Base-by-base conservation (phyloP, 768 basidiomycete species). In the Suillus fuscotomentosus region DNA sequence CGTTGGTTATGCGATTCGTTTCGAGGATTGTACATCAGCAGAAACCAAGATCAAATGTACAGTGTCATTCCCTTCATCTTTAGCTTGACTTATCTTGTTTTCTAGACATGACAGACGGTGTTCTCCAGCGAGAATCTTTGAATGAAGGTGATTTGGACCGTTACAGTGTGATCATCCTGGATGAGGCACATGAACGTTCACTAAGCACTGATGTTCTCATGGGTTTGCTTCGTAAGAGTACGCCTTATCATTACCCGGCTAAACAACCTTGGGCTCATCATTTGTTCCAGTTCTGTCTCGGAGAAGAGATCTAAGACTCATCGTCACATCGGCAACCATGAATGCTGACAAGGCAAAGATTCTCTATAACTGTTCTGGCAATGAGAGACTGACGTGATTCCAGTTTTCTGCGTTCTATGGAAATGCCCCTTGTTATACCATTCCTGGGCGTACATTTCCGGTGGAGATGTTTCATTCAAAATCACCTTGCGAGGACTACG, bases 311-410 rank as follows among this genome's bases (percentile, higher is more conserved):
- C 80, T 99, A 50, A 99, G 95, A 76, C 86, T 99, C 50, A 95
- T 99, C 68, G 95, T 99, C 45, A 99, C 97, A 1, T 99, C 97
- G 9, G 97, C 97, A 3, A 99, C 97, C 3, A 99, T 99, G 97
- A 99, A 99, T 73, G 93, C 97, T 1, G 95, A 97, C 57, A 99
- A 99, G 88, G 95, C 92, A 68, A 60, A 79, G 31, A 14, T 4
- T 7, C 5, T 31, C 57, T 3, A 11, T n/a, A 11, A 3, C 1
- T 63, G 9, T 34, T 66, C 34, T 67, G 62, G 27, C 8, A n/a
- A 53, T 45, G 39, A 39, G 51, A 41, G 47, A 45, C 42, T 53
- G 27, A 48, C 24, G 34, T 22, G n/a, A 41, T n/a, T 27, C n/a
- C 63, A 95, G 94, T 99, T 99, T 78, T 97, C 97, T 17, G 79